A percentile compares a stretch with the other conserved stretches of the same genome.
These are phyloP conservation scores for Fistulifera pelliculosa DNA, from an alignment of 108 stramenopile genomes.

Conservation along the genomic window DNA sequence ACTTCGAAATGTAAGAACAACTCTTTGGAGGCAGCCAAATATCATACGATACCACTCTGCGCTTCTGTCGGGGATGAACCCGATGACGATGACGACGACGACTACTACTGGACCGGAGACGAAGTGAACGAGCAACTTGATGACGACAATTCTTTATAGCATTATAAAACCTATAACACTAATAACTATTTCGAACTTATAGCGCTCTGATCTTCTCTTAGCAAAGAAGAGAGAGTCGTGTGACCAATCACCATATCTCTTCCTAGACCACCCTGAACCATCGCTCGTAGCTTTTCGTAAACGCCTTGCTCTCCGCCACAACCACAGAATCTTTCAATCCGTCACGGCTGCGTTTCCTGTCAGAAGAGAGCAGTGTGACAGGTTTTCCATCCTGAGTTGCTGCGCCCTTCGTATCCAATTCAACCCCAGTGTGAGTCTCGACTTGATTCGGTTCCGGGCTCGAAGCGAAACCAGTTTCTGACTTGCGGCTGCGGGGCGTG, in stretches of 20 bases:
- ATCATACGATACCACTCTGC: conserved; percentile 34
- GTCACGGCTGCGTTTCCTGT: background rate
- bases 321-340: background rate
- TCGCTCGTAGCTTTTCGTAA: conserved; percentile 15
- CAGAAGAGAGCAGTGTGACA: background rate
- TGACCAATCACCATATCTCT: conserved; percentile 63
- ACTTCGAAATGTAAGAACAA: conserved; percentile 59
- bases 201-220: conserved; percentile 9
- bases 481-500: background rate
- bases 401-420: too few relatives aligned
- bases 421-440: too few relatives aligned
- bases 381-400: background rate
- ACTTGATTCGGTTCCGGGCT: too few relatives aligned
- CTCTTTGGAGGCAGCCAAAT: conserved; percentile 69
- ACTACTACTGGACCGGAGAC: too few relatives aligned
- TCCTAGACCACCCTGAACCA: conserved; percentile 20
- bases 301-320: conserved; percentile 10
- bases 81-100: too few relatives aligned
- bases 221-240: conserved; percentile 70
- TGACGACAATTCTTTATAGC: background rate
- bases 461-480: background rate
- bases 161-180: background rate
- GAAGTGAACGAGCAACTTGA: background rate
- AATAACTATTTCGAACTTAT: too few relatives aligned
- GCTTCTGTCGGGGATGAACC: too few relatives aligned